Evolutionary conservation across 495 filamentous ascomycete species (phyloP), one percentile per base, ranked within the genome.

Genomic region (Penicillium pancosmium): DNA sequence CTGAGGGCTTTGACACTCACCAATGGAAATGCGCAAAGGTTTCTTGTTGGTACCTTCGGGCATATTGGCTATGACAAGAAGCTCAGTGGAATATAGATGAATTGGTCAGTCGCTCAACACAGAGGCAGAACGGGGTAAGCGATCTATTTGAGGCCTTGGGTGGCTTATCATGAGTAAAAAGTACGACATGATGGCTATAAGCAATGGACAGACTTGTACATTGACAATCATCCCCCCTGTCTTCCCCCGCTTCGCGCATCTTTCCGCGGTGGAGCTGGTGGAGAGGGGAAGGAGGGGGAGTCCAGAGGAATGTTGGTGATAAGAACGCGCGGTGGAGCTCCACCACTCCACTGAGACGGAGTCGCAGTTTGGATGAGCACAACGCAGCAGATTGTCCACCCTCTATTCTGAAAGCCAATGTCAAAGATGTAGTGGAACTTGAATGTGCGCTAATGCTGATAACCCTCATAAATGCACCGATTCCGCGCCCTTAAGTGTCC

Each of bases 11-110:
- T 25, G 16, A 55, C 19, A 47, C 53, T 47, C 40, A 55, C 53
- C 53, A 47, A 55, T 55, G 8, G 53, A 55, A 47, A 55, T 55
- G 38, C 53, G 53, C 41, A 55, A 55, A 9, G 53, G 53, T 25
- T 55, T 55, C 8, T 33, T 55, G 21, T 47, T 55, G n/a, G 53
- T 47, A 55, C 53, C 41, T 48, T 46, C 53, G 35, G 53, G 53
- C 53, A 55, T 55, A 34, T 48, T 55, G 38, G 40, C 47, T 16
- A 47, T 55, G 53, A 55, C 12, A 9, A 46, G 23, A 48, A 34
- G 36, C 12, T 55, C 15, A 48, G 53, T 9, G 19, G 41, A 18
- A 19, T 44, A 16, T 44, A 4, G 41, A 44, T 12, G 1, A 38
- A 38, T 38, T 18, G 41, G 41, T 19, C 3, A 12, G 7, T 47